Evolutionary conservation across 176 grass and related monocot species (phyloP), one percentile per base, ranked within the genome.

Genomic region (Oryza coarctata): DNA sequence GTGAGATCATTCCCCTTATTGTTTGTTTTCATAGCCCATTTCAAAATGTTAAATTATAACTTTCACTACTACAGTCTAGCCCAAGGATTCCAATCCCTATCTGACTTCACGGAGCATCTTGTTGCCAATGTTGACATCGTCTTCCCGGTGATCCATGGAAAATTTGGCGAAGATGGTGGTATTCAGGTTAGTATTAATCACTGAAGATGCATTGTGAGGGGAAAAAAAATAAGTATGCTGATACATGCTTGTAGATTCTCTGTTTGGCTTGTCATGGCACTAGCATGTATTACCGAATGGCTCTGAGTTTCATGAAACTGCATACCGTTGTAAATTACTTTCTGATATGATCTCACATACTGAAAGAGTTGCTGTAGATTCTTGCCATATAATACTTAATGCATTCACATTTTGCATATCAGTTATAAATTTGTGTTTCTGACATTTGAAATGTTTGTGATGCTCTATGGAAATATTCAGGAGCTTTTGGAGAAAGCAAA

Each of bases 151-250:
- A 98, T 94, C 72, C 92, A 98, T 84, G 95, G 95, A 1, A 91
- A 91, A 69, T 98, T 94, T 81, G 92, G 95, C 79, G 95, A 98
- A 89, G 95, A 98, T 88, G 95, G 95, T 70, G 92, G 86, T 65
- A 94, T 94, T 86, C 92, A 94, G 92, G 95, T 98, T 66, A 39
- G 82, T 60, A 39, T 20, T 55, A 60, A 60, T 25, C 20, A 13
- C 55, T 25, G 55, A n/a, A 63, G 12, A 22, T 63, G 52, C 36
- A 27, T 78, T 23, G 3, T 63, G 13, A 8, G 8, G 18, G 12
- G 0, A 26, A 33, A 26, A 8, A 9, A 31, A 0, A 13, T 9
- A 45, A 3, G 45, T 30, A 41, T 44, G 34, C 10, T 5, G 12
- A 34, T 69, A 31, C 68, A 64, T 84, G 38, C 61, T 50, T 9